phyloP scores from a whole-genome alignment of 225 moss, liverwort and hornwort genomes.

The Polytrichum formosum region DNA sequence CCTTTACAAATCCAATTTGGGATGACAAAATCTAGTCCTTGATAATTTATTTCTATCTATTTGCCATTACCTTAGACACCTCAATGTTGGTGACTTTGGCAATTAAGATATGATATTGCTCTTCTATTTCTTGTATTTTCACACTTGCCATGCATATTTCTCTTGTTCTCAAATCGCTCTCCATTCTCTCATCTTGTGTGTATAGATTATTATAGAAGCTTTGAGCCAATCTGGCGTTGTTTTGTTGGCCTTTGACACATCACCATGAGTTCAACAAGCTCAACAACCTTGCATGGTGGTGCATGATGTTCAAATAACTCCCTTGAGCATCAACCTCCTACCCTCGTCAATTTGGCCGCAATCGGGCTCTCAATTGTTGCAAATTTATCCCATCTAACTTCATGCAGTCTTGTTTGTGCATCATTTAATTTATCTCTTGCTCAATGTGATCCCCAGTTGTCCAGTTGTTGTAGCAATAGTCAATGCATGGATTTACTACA shows the following conservation, averaged over 20 bases:
- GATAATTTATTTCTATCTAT: too few species aligned
- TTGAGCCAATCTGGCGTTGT: not conserved
- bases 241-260: not conserved
- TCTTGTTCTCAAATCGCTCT: not conserved
- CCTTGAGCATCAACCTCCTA: not conserved
- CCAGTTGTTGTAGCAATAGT: not conserved
- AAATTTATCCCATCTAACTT: not conserved
- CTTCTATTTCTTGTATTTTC: not conserved
- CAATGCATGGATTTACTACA: too few species aligned
- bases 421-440: not conserved
- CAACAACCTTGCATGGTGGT: not conserved
- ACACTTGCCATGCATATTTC: not conserved
- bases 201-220: not conserved
- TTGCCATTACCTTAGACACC: not conserved
- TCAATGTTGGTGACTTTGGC: not conserved
- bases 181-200: not conserved
- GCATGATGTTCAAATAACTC: not conserved
- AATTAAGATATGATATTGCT: not conserved
- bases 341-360: not conserved
- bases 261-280: not conserved
- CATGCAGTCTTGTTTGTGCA: not conserved
- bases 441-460: not conserved
- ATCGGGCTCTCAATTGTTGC: not conserved
- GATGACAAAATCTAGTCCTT: not conserved
- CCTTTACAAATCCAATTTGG: not conserved